A percentile compares a stretch with the other conserved stretches of the same genome.
phyloP scores from a whole-genome alignment of 108 stramenopile species.

The Cyclotella baltica region DNA sequence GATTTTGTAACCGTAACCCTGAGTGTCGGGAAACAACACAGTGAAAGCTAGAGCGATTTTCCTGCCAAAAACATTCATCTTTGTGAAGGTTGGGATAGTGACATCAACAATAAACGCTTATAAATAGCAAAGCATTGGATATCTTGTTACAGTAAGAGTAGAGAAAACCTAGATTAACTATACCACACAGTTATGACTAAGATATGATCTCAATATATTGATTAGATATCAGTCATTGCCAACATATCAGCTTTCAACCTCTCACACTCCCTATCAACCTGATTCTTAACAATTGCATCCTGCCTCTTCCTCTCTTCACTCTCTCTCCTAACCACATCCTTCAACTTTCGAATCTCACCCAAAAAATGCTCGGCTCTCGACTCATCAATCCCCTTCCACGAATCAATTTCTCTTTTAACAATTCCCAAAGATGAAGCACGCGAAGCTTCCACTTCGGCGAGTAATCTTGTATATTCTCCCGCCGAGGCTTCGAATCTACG shows the following conservation, averaged over 20 bases:
- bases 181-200: neutral
- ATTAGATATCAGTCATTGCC: slow-evolving; percentile 14
- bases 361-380: slow-evolving; percentile 31
- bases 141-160: too few relatives aligned
- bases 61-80: too few relatives aligned
- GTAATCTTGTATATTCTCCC: slow-evolving; percentile 36
- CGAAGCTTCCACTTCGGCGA: slow-evolving; percentile 34
- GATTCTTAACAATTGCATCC: slow-evolving; percentile 40
- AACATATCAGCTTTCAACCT: slow-evolving; percentile 38
- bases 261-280: slow-evolving; percentile 25
- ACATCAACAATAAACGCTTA: too few relatives aligned
- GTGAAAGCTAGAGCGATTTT: too few relatives aligned
- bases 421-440: slow-evolving; percentile 37
- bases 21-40: too few relatives aligned
- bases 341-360: slow-evolving; percentile 46
- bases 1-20: too few relatives aligned
- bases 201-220: too few relatives aligned
- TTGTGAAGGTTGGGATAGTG: too few relatives aligned
- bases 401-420: slow-evolving; percentile 34
- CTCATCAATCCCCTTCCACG: slow-evolving; percentile 32
- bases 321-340: slow-evolving; percentile 21
- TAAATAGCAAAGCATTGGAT: too few relatives aligned
- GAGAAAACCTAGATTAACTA: neutral
- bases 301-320: slow-evolving; percentile 28
- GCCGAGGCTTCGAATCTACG: slow-evolving; percentile 56